A percentile compares a stretch with the other conserved stretches of the same genome.
Evolutionary conservation across 345 rosid genomes (phyloP).

Genomic region (Camelina hispida): DNA sequence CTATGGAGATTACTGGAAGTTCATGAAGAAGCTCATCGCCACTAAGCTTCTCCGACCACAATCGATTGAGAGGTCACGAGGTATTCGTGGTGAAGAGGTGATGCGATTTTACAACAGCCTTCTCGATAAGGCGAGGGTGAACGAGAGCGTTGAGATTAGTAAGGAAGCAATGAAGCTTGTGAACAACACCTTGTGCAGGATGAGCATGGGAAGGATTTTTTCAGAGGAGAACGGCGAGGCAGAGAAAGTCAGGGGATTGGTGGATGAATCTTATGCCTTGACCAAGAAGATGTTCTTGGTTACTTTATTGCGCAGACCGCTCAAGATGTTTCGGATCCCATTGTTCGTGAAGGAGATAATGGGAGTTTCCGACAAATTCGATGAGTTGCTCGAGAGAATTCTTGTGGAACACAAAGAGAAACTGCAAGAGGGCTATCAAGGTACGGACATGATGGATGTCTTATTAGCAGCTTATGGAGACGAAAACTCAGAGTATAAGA

Average conservation of each 20-base stretch:
- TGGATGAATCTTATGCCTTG: not conserved
- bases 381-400: not conserved
- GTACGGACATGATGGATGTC: not conserved
- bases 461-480: not conserved
- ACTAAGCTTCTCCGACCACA: not conserved
- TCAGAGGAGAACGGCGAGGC: constrained; percentile 4
- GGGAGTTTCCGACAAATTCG: not conserved
- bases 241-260: not conserved
- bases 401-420: constrained; percentile 13
- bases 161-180: constrained; percentile 5
- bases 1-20: not conserved
- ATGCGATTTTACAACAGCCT: not conserved
- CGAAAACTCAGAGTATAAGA: not conserved
- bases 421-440: not conserved
- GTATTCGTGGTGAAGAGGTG: not conserved
- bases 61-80: not conserved
- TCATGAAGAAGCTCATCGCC: not conserved
- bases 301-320: not conserved
- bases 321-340: not conserved
- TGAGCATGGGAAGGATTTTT: constrained; percentile 5
- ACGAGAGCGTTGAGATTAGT: not conserved
- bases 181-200: constrained; percentile 5
- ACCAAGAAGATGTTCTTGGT: not conserved
- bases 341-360: not conserved
- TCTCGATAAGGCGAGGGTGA: not conserved